Evolutionary conservation across 352 stramenopile species (phyloP), one percentile per base, ranked within the genome.

Genomic region (Phytophthora vignae): DNA sequence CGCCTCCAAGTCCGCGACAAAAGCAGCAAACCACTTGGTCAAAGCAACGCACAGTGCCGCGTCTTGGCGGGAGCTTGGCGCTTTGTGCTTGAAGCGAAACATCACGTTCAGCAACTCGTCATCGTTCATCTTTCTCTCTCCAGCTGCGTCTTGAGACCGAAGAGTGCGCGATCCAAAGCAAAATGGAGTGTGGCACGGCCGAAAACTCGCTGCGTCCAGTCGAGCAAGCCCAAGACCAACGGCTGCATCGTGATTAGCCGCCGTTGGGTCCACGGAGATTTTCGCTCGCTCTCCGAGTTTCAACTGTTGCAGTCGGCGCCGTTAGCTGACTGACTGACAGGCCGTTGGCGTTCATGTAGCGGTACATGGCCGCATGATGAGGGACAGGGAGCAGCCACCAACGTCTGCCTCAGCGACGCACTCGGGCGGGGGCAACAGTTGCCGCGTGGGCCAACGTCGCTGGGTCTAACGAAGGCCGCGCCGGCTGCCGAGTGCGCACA

Each of bases 41-140:
- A 89, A 61, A 38, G 31, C 19, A 2, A 21, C n/a, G 53, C 82
- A 86, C 6, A 73, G 55, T 9, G 27, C 4, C 27, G 27, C 71
- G 10, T 77, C 64, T 50, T 89, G 83, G 6, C 50, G 31, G 0
- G 61, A 33, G n/a, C 71, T 87, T 9, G 83, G 81, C 0, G 53
- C 17, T 50, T 82, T 74, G 70, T 85, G 60, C 69, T 80, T 78
- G 60, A 87, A 88, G 38, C 78, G 79, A 54, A 90, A 84, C 10
- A 88, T 55, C 3, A 71, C 67, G 27, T 76, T 76, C 15, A 87
- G 56, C 11, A 76, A 49, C 27, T 76, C 68, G 0, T 67, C n/a
- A 3, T 62, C 55, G 21, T 56, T 65, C 44, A 52, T 52, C n/a
- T 52, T 9, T 11, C 19, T 36, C 29, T 36, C 29, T 36, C 29